Evolutionary conservation across 1,284 basidiomycete species (phyloP), one percentile per base, ranked within the genome.

Genomic region (Melampsora americana): DNA sequence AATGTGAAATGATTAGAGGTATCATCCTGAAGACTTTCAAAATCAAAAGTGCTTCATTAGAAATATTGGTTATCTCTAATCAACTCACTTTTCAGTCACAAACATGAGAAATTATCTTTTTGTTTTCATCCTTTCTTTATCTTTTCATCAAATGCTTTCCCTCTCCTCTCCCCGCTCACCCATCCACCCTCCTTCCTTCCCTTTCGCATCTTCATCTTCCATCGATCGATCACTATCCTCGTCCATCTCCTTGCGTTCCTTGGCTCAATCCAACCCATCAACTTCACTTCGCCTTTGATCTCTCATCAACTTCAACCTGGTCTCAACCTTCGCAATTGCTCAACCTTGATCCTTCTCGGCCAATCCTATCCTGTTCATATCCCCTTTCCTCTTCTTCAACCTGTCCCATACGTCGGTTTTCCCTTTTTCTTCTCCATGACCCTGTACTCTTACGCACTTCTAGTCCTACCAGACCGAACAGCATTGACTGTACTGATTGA

Each of bases 121-220:
- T 56, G n/a, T 56, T 56, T 56, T 56, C 26, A 23, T 56, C 53
- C n/a, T 56, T 56, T 56, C 53, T 56, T 23, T 56, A 18, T 56
- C 53, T 56, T n/a, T 28, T n/a, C 53, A n/a, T 56, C 53, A 56
- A 14, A 56, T 53, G 35, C 64, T 23, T 50, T 68, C 46, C 66
- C 56, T 59, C 35, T 44, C 35, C 30, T 32, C 66, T 46, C 68
- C 68, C 50, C 68, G 53, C 68, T 59, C 68, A 60, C 68, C 68
- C 50, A 35, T 28, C 68, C 61, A 20, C 61, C 20, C 56, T 35
- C 56, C 42, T 20, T 59, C 48, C 44, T 56, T 46, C 23, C 20
- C 26, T 26, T 28, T 39, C 50, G 16, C 28, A 69, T n/a, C 42
- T 35, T 39, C 46, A 26, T 56, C 30, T 68, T 30, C 30, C 23